Evolutionary conservation across 1,284 basidiomycete species (phyloP).

Genomic region (Trametes polyzona): DNA sequence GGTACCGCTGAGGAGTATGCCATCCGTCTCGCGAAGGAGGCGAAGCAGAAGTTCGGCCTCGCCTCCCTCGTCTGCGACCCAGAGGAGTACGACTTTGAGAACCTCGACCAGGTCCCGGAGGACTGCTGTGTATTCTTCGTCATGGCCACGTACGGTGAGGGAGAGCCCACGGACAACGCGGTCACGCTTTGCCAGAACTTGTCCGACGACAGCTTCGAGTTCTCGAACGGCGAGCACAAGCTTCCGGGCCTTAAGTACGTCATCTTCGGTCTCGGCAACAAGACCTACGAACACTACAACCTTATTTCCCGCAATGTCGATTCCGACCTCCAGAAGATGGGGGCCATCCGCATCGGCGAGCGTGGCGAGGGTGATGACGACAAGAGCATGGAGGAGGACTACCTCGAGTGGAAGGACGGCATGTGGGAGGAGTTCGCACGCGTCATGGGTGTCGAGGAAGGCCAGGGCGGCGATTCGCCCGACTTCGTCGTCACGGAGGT

Average conservation of each 20-base stretch:
- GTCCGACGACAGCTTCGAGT: slow-evolving; percentile 84
- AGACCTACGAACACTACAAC: slow-evolving; percentile 96
- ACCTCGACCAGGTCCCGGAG: slow-evolving; percentile 88
- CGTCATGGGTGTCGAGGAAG: slow-evolving; percentile 90
- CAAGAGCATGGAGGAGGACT: slow-evolving; percentile 99
- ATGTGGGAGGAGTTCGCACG: slow-evolving; percentile 92
- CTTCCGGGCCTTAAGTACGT: slow-evolving; percentile 94
- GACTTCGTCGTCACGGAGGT: slow-evolving; percentile 94
- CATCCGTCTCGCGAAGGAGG: slow-evolving; percentile 91
- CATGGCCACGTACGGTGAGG: slow-evolving; percentile 98
- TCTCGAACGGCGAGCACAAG: slow-evolving; percentile 77
- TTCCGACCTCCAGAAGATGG: slow-evolving; percentile 74
- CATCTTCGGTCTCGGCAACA: slow-evolving; percentile 94
- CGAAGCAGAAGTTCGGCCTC: slow-evolving; percentile 91
- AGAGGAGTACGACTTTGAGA: slow-evolving; percentile 97
- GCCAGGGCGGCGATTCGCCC: slow-evolving; percentile 92
- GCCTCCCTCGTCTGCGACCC: slow-evolving; percentile 94
- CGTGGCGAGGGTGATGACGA: slow-evolving; percentile 98
- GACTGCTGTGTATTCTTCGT: slow-evolving; percentile 91
- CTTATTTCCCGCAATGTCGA: slow-evolving; percentile 86
- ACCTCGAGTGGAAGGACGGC: slow-evolving; percentile 98
- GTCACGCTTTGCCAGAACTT: slow-evolving; percentile 93
- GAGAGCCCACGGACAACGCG: slow-evolving; percentile 99
- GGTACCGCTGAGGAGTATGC: slow-evolving; percentile 97
- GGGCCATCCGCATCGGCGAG: slow-evolving; percentile 86